Percentiles rank a stretch among this genome's conserved stretches.
Evolutionary conservation across 108 stramenopile genomes (phyloP).

Genomic region (Pseudonitzschia multiseries): DNA sequence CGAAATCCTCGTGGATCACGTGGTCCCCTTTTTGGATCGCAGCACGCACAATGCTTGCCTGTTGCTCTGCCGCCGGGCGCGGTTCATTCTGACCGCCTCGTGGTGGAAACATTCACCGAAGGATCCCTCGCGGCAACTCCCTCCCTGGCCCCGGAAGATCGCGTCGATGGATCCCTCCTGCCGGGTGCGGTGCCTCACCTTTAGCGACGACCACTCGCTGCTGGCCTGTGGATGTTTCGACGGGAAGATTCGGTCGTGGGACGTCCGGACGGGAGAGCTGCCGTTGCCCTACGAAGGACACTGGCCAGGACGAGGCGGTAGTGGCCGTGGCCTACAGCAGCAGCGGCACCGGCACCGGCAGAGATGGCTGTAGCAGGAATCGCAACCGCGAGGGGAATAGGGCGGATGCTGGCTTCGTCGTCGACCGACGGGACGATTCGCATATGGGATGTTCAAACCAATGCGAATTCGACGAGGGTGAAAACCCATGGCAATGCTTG

Average conservation of each 20-base stretch:
- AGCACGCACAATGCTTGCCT: neutral
- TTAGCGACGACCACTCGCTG: neutral
- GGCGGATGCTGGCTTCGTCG: constrained; percentile 10
- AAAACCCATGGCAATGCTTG: neutral
- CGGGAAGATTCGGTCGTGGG: constrained; percentile 24
- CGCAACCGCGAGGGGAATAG: neutral
- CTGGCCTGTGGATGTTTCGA: constrained; percentile 24
- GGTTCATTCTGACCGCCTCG: neutral
- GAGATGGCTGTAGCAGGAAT: neutral
- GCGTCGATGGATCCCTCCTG: constrained; percentile 16
- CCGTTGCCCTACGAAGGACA: constrained; percentile 9
- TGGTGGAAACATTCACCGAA: neutral
- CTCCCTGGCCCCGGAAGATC: constrained; percentile 21
- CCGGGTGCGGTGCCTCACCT: constrained; percentile 11
- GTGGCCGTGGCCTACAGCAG: neutral
- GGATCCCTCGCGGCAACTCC: neutral
- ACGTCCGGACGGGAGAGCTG: constrained; percentile 20
- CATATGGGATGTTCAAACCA: constrained; percentile 10
- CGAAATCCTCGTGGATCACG: constrained; percentile 4
- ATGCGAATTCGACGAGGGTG: neutral
- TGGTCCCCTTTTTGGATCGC: constrained; percentile 18
- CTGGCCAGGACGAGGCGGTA: constrained; percentile 23
- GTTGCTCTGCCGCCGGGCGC: neutral
- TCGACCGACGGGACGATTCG: constrained; percentile 21
- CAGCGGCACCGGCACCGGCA: neutral